Conservation (phyloP, 768 basidiomycete species). For the Boletus reticulatus region DNA sequence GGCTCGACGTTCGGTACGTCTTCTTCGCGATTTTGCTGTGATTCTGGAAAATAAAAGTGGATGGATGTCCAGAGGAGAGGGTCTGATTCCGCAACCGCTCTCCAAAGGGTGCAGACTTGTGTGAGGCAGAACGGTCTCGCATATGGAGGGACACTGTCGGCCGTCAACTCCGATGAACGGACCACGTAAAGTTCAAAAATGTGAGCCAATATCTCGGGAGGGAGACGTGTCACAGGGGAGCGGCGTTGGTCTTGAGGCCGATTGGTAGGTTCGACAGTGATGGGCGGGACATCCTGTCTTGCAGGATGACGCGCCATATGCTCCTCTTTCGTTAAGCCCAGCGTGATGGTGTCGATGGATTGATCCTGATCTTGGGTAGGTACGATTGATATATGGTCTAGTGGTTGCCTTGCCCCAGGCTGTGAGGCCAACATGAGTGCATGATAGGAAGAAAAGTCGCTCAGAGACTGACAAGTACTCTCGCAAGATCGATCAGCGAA, state of each 20-base stretch:
- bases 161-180: background rate
- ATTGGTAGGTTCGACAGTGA: background rate
- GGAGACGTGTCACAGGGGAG: conserved; percentile 10
- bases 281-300: background rate
- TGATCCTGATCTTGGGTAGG: background rate
- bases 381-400: background rate
- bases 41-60: conserved; percentile 9
- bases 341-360: background rate
- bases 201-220: conserved; percentile 35
- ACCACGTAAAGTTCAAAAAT: conserved; percentile 11
- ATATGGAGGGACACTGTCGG: background rate
- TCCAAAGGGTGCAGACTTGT: conserved; percentile 23
- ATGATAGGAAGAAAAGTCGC: background rate
- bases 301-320: background rate
- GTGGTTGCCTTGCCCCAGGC: background rate
- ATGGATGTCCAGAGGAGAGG: conserved; percentile 25
- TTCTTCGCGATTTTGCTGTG: background rate
- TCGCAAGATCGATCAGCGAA: background rate
- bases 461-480: background rate
- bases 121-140: conserved; percentile 10
- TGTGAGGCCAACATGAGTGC: background rate
- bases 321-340: background rate
- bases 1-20: conserved; percentile 3
- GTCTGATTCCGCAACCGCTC: conserved; percentile 5
- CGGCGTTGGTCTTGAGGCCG: background rate